Evolutionary conservation across 2,329 filamentous ascomycete species (phyloP).

Genomic region (Clonostachys byssicola): DNA sequence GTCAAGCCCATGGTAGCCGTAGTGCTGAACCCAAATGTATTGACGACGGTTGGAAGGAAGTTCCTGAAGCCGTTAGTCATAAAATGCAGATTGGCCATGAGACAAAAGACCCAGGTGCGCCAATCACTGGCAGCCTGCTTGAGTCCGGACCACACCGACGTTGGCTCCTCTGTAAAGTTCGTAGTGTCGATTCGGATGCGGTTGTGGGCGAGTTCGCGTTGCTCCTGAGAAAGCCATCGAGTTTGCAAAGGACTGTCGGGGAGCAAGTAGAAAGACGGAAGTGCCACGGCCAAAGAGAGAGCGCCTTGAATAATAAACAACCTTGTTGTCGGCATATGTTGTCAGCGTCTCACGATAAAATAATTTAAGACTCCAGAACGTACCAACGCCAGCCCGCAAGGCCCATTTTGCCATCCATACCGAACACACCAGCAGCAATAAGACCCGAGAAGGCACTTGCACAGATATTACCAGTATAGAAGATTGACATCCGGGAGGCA

Average conservation of each 20-base stretch:
- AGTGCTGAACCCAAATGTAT: constrained; percentile 32
- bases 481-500: constrained; percentile 51
- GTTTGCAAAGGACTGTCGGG: constrained; percentile 36
- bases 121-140: constrained; percentile 37
- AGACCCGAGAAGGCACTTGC: constrained; percentile 62
- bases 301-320: constrained; percentile 66
- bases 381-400: constrained; percentile 56
- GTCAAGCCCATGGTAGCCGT: constrained; percentile 46
- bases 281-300: constrained; percentile 20
- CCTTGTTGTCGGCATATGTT: constrained; percentile 1
- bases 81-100: constrained; percentile 47
- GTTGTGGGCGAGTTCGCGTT: constrained; percentile 31
- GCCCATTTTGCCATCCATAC: constrained; percentile 32
- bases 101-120: constrained; percentile 41
- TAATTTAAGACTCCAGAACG: too few relatives aligned
- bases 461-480: constrained; percentile 54
- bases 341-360: too few relatives aligned
- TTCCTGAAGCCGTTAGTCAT: constrained; percentile 41
- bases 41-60: constrained; percentile 9
- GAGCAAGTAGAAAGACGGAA: constrained; percentile 18
- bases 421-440: constrained; percentile 53
- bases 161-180: constrained; percentile 30
- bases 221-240: constrained; percentile 33
- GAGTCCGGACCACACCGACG: constrained; percentile 34
- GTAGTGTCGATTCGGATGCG: constrained; percentile 41